Percentiles rank a stretch among this genome's conserved stretches.
Conservation (phyloP, 2,329 filamentous ascomycete species). For the Penicillium olsonii region DNA sequence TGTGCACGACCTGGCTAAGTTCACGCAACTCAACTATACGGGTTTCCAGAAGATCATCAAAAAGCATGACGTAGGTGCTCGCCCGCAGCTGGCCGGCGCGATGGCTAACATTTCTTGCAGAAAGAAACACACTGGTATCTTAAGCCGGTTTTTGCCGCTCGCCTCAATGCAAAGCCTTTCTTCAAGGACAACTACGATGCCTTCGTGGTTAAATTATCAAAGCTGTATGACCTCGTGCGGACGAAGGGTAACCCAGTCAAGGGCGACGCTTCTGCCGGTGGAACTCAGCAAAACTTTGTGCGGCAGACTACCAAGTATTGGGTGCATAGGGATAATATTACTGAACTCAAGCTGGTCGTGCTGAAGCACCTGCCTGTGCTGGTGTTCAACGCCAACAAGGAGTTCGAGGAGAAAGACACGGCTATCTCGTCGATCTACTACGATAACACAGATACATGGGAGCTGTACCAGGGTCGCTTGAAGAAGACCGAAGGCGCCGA, state of each 20-base stretch:
- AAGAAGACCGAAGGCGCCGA: conserved; percentile 99
- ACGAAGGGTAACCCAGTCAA: conserved; percentile 90
- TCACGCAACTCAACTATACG: conserved; percentile 97
- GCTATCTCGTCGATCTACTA: conserved; percentile 99
- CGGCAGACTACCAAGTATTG: conserved; percentile 99
- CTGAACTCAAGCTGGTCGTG: conserved; percentile 95
- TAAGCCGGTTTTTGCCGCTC: conserved; percentile 90
- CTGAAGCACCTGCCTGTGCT: conserved; percentile 95
- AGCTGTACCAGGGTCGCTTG: conserved; percentile 87
- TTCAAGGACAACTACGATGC: conserved; percentile 99
- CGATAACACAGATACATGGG: conserved; percentile 92
- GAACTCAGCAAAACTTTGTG: conserved; percentile 90
- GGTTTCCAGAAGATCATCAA: conserved; percentile 99
- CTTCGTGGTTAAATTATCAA: conserved; percentile 91
- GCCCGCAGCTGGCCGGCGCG: not conserved
- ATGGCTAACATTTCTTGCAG: conserved; percentile 45
- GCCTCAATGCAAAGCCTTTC: conserved; percentile 94
- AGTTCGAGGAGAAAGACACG: conserved; percentile 85
- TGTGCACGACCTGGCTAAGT: conserved; percentile 96
- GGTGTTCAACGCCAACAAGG: conserved; percentile 96
- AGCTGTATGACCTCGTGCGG: conserved; percentile 89
- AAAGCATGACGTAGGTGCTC: conserved; percentile 82
- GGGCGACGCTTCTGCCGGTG: conserved; percentile 88
- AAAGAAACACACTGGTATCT: conserved; percentile 95
- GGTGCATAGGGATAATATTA: conserved; percentile 98